Evolutionary conservation across 352 stramenopile species (phyloP), one percentile per base, ranked within the genome.

Genomic region (Globisporangium recalcitrans): DNA sequence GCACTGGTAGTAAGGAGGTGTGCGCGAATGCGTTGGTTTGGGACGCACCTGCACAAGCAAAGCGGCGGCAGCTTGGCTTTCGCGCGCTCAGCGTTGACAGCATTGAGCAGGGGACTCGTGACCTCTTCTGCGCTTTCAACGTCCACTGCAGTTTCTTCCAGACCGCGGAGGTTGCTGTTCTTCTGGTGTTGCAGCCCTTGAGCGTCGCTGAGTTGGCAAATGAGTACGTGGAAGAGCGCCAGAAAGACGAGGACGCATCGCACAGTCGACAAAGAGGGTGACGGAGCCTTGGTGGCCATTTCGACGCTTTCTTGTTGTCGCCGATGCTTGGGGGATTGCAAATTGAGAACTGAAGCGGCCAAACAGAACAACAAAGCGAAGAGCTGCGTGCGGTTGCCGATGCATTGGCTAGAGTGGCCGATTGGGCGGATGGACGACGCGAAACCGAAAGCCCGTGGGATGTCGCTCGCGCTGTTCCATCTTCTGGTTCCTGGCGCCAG

Each of bases 381-480:
- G 48, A 54, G 26, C 26, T 54, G 31, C 26, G 8, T 21, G 22
- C 44, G 44, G 44, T 51, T 51, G 24, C 19, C 48, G 48, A 31
- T 54, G 48, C 13, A 54, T 38, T 34, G 24, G 47, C 47, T 53
- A 53, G 14, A 53, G 16, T 53, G 47, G 13, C 8, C 13, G 22
- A 19, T 10, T 52, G 46, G 9, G 16, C 6, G 16, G 38, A 46
- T 6, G 16, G 38, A 46, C 38, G 38, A 31, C 44, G 21, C 11
- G 48, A 54, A 54, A 54, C 11, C 22, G 26, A n/a, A n/a, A n/a
- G n/a, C n/a, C 48, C n/a, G 38, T 38, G 26, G 3, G 48, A 54
- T 13, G 48, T 10, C 48, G 44, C 22, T 52, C 3, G 6, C 21
- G 24, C 24, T 52, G 47, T 53, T 53, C 34, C 24, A n/a, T 19